These are phyloP conservation scores for Annona squamosa DNA, from an alignment of 164 flowering plant species.

Conservation along the genomic window DNA sequence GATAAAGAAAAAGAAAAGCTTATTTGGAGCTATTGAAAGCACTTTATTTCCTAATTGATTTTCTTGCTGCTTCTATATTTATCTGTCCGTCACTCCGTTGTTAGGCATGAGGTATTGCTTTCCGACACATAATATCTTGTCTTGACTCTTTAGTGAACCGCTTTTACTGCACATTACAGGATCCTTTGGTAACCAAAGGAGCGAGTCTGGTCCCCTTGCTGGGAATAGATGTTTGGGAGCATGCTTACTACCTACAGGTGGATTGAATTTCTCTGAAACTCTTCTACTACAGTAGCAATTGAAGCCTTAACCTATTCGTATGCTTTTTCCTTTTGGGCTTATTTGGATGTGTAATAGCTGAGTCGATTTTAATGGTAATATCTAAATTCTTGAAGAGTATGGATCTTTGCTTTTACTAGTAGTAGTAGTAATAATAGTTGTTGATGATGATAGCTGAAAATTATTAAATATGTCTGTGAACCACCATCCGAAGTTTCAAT, in stretches of 20 bases:
- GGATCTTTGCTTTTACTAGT: not conserved
- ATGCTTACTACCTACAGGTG: conserved; percentile 98
- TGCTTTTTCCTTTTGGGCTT: too few relatives aligned
- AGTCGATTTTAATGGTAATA: not conserved
- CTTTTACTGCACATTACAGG: conserved; percentile 36
- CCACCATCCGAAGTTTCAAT: not conserved
- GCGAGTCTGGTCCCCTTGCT: conserved; percentile 70
- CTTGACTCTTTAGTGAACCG: not conserved
- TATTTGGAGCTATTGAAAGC: too few relatives aligned
- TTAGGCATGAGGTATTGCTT: not conserved
- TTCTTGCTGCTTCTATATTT: too few relatives aligned
- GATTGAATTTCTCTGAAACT: not conserved
- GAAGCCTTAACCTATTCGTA: not conserved
- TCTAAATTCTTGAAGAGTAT: not conserved
- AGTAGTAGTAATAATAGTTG: too few relatives aligned
- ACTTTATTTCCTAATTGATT: too few relatives aligned
- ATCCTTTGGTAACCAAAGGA: conserved; percentile 83
- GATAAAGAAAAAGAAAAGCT: too few relatives aligned
- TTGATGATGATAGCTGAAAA: too few relatives aligned
- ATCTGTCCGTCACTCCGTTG: not conserved
- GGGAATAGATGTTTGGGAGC: conserved; percentile 99
- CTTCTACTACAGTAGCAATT: not conserved
- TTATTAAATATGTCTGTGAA: not conserved
- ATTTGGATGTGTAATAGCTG: not conserved
- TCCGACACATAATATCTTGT: not conserved